phyloP scores from a whole-genome alignment of 768 basidiomycete species.

The Amanita muscaria region DNA sequence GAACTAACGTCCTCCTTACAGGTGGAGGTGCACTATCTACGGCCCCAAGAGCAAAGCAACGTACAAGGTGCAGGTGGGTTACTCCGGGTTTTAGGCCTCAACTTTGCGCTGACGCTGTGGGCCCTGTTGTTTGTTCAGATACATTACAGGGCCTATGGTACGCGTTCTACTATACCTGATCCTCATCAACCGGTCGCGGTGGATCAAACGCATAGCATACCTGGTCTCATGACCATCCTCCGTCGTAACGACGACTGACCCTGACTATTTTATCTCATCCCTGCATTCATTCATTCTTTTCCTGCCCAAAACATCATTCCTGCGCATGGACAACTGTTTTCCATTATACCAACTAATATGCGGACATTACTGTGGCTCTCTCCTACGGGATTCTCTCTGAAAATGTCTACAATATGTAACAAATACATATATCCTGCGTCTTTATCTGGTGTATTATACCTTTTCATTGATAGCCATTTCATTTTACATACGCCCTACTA shows the following conservation, averaged over 20 bases:
- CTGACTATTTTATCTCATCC: no score
- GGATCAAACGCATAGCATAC: slow-evolving; percentile 50
- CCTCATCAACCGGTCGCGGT: slow-evolving; percentile 55
- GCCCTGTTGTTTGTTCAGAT: slow-evolving; percentile 32
- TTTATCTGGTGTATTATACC: no score
- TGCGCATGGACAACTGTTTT: neutral
- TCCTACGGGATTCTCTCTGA: no score
- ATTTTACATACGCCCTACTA: no score
- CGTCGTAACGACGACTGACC: slow-evolving; percentile 27
- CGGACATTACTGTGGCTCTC: no score
- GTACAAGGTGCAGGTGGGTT: slow-evolving; percentile 53
- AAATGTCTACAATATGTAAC: no score
- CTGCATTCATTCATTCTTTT: no score
- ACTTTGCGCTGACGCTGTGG: no score
- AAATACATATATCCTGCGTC: no score
- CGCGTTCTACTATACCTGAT: slow-evolving; percentile 42
- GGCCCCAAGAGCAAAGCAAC: slow-evolving; percentile 40
- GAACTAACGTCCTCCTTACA: slow-evolving; percentile 22
- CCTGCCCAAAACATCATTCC: no score
- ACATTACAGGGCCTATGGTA: slow-evolving; percentile 51
- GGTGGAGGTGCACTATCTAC: slow-evolving; percentile 58
- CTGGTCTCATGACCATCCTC: slow-evolving; percentile 70
- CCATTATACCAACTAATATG: no score
- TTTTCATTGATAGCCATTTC: no score
- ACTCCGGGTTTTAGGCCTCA: neutral